A percentile compares a stretch with the other conserved stretches of the same genome.
These are phyloP conservation scores for Pseudogymnoascus sp. DNA, from an alignment of 2,329 filamentous ascomycete genomes.

Conservation along the genomic window DNA sequence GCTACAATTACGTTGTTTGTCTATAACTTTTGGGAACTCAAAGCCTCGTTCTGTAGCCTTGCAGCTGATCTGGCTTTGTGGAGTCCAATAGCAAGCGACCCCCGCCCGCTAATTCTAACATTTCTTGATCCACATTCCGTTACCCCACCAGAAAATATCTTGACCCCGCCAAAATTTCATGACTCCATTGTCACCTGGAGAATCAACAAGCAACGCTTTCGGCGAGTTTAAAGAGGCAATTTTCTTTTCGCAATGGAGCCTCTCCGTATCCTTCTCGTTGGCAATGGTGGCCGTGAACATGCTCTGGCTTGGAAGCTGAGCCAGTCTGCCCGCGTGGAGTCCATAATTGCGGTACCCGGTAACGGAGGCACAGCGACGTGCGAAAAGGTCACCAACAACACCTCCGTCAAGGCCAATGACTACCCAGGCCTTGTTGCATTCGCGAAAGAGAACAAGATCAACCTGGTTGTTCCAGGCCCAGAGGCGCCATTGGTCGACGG, in stretches of 20 bases:
- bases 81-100: conserved; percentile 7
- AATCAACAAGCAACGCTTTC: conserved; percentile 7
- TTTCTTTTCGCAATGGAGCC: conserved; percentile 14
- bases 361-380: conserved; percentile 74
- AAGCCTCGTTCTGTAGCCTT: neutral
- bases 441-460: conserved; percentile 61
- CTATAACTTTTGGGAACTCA: neutral
- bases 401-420: conserved; percentile 59
- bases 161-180: conserved; percentile 6
- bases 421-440: conserved; percentile 68
- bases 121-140: conserved; percentile 2
- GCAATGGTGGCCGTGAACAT: conserved; percentile 87
- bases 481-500: conserved; percentile 85
- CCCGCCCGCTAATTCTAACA: conserved; percentile 6
- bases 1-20: conserved; percentile 1
- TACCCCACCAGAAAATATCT: conserved; percentile 6
- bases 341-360: conserved; percentile 61
- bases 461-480: conserved; percentile 78
- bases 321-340: conserved; percentile 67
- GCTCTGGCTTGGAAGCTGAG: conserved; percentile 86
- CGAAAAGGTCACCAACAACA: conserved; percentile 62
- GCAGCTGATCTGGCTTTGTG: neutral
- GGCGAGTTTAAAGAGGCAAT: neutral
- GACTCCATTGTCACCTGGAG: conserved; percentile 1
- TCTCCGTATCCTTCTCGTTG: conserved; percentile 72